Base-by-base conservation (phyloP, 225 moss, liverwort and hornwort species). In the Rhytidiadelphus loreus region DNA sequence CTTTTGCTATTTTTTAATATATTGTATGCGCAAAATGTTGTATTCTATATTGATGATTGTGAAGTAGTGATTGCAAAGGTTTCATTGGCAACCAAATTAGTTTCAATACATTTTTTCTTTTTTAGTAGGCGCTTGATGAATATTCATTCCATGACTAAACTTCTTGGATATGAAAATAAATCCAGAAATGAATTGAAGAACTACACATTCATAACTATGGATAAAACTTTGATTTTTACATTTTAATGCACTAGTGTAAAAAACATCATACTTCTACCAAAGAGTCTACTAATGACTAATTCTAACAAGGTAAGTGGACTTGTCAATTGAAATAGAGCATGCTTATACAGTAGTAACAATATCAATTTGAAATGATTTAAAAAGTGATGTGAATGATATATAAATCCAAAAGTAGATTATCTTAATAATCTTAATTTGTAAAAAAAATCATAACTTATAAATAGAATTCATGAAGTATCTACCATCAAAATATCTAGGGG, bases 381-480 rank as follows among this genome's bases (percentile, higher is more conserved):
- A 73, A 9, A 11, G 1, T 30, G 11, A 73, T 48, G 30, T 73
- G 11, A 73, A 48, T 48, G 46, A 19, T 29, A 30, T 73, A 41
- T 18, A 46, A 29, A 73, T 46, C 2, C 30, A 29, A 46, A 43
- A 71, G 26, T 9, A 43, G 43, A 73, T 73, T 73, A 46, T 73
- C 7, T 73, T 7, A 46, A 30, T 73, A 73, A 18, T 73, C 0
- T 48, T 7, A 18, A 9, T 28, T 43, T 44, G 5, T 14, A 8
- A 41, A 8, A n/a, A 14, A 28, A 32, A 48, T 4, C 4, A 19
- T 12, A 32, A 48, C 12, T 48, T 48, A 2, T 30, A 48, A 46
- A 24, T 77, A 9, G 24, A 33, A 13, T 7, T 0, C 0, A 0
- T 76, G 3, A 35, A 55, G 1, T 6, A 0, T 24, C 35, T 35